A percentile compares a stretch with the other conserved stretches of the same genome.
phyloP scores from a whole-genome alignment of 495 filamentous ascomycete genomes.

The Annulohypoxylon nitens region DNA sequence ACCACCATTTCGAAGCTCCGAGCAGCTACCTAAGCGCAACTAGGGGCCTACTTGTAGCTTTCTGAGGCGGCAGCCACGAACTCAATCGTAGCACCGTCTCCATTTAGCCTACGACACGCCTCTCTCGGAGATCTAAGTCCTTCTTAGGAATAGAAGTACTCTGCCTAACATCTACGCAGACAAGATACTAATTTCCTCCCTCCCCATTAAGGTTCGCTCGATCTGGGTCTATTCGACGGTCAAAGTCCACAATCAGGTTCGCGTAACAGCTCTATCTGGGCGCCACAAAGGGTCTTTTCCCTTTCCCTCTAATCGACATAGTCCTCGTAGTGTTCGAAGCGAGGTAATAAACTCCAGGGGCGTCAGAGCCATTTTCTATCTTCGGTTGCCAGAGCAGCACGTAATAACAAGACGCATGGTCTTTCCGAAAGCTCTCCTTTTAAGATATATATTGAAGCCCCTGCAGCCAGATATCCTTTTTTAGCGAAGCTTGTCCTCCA shows the following conservation, averaged over 20 bases:
- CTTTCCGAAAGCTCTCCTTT: background rate
- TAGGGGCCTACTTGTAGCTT: slow-evolving; percentile 12
- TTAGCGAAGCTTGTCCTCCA: slow-evolving; percentile 13
- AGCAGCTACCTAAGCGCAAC: slow-evolving; percentile 7
- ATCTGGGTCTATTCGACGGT: slow-evolving; percentile 1
- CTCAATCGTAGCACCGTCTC: slow-evolving; percentile 33
- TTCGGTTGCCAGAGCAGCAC: background rate
- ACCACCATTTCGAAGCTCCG: slow-evolving; percentile 19
- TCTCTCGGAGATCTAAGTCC: slow-evolving; percentile 23
- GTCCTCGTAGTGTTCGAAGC: background rate
- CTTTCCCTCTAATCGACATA: background rate
- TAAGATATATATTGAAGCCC: background rate
- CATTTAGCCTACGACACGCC: slow-evolving; percentile 23
- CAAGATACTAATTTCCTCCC: slow-evolving; percentile 10
- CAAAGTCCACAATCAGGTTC: slow-evolving; percentile 9
- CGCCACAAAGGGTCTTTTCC: slow-evolving; percentile 8
- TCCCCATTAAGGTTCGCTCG: slow-evolving; percentile 38
- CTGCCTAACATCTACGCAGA: background rate
- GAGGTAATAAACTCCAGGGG: background rate
- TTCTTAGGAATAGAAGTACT: slow-evolving; percentile 10
- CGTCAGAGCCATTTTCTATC: background rate
- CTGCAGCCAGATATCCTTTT: slow-evolving; percentile 8
- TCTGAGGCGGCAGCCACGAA: slow-evolving; percentile 35
- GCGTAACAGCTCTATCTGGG: background rate
- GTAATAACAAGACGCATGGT: no score